These are phyloP conservation scores for Pascua guehoae DNA, from an alignment of 1,284 basidiomycete species.

Conservation along the genomic window DNA sequence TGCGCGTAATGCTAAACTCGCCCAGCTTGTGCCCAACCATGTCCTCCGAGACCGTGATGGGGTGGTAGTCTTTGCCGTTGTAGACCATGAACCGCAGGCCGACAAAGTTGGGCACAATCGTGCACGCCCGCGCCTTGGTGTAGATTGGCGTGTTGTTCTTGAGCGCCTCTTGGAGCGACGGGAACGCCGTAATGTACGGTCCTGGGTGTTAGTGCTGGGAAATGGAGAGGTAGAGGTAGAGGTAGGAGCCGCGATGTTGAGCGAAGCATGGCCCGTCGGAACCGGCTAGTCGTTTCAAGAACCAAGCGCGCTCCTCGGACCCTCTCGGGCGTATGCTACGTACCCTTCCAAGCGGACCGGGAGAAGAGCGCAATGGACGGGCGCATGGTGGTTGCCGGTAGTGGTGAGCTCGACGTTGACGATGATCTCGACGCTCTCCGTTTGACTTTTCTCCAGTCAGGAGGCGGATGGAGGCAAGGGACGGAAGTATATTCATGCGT, in stretches of 20 bases:
- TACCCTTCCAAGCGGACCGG: slow-evolving; percentile 53
- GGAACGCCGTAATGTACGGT: slow-evolving; percentile 92
- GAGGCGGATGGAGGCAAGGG: not conserved
- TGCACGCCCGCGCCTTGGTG: slow-evolving; percentile 85
- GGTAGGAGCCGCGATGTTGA: too few relatives aligned
- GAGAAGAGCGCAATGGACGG: slow-evolving; percentile 24
- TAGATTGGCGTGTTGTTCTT: slow-evolving; percentile 79
- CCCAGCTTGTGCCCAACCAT: slow-evolving; percentile 99
- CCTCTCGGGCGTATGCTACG: slow-evolving; percentile 9
- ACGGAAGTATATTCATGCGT: slow-evolving; percentile 12
- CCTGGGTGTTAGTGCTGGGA: slow-evolving; percentile 55
- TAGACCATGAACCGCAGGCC: slow-evolving; percentile 88
- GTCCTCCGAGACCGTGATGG: slow-evolving; percentile 84
- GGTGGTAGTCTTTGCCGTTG: slow-evolving; percentile 87
- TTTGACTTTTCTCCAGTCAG: not conserved
- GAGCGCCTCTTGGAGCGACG: slow-evolving; percentile 78
- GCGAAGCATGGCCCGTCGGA: too few relatives aligned
- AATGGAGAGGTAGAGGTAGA: not conserved
- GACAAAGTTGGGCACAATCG: slow-evolving; percentile 90
- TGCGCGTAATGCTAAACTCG: slow-evolving; percentile 85
- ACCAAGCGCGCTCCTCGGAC: not conserved
- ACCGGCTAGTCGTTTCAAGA: too few relatives aligned
- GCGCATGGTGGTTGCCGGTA: slow-evolving; percentile 12
- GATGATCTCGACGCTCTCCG: not conserved
- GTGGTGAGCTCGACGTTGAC: not conserved